Base-by-base conservation (phyloP, 768 basidiomycete genomes). In the Naganishia kalamii region DNA sequence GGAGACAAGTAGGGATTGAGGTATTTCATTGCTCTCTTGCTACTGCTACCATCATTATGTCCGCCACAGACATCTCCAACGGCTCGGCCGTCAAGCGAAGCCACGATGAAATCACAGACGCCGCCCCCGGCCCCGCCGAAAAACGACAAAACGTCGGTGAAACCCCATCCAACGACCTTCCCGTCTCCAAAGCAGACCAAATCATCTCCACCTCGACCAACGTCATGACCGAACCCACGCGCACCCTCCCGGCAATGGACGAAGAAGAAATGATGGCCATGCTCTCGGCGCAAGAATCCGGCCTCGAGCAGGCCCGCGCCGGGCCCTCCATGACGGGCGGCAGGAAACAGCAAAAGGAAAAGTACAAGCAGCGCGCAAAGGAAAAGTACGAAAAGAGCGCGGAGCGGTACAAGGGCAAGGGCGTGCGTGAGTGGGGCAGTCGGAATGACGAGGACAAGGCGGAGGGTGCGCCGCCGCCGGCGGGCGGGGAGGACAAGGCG, bases 401-500 rank as follows among this genome's bases (percentile, higher is more conserved):
- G n/a, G 54, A 57, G 23, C 1, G 54, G 23, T 57, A 57, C 15
- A 57, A 57, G 37, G 54, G 54, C 54, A 57, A 41, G 21, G 37
- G 33, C 7, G 54, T 40, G n/a, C 54, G 54, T 25, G 54, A 57
- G 27, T 57, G 54, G 54, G 54, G 54, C 23, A 57, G 23, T 35
- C 17, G 54, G 27, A 57, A 57, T 40, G 54, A 57, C 27, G 54
- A 57, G 19, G 15, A 4, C 13, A 30, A 15, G 2, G 13, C 48
- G 27, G 54, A 19, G 35, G 54, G n/a, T 37, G 54, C 11, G 32
- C 17, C 21, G 6, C 12, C 27, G 19, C 21, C 35, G 7, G 54
- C 8, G 7, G 63, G 15, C 23, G 66, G 54, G 46, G 27, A 50
- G 48, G 62, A 70, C 8, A 69, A 62, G 40, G 68, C 63, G 65